phyloP scores from a whole-genome alignment of 768 basidiomycete species.

The Mycena alexandri region DNA sequence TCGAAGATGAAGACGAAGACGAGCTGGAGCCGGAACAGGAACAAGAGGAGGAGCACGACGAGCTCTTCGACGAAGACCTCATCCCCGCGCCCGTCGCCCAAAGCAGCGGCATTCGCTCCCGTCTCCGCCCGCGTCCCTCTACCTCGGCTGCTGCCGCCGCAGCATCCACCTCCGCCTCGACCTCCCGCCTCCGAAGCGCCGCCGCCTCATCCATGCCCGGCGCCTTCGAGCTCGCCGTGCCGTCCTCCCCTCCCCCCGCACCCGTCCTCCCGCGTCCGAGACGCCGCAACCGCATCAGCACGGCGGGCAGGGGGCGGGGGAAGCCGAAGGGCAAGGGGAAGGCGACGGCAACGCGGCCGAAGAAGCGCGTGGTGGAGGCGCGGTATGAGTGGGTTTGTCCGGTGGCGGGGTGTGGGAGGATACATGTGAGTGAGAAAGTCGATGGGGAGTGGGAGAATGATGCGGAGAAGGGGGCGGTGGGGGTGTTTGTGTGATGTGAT shows the following conservation, averaged over 20 bases:
- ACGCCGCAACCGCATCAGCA: too few relatives aligned
- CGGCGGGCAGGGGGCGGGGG: too few relatives aligned
- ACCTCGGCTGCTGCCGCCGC: background rate
- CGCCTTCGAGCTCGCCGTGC: conserved; percentile 27
- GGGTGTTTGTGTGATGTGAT: conserved; percentile 56
- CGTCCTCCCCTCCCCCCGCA: conserved; percentile 13
- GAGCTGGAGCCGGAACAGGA: too few relatives aligned
- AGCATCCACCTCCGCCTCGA: too few relatives aligned
- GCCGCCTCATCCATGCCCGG: background rate
- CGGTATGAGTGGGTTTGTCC: conserved; percentile 76
- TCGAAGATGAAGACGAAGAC: conserved; percentile 34
- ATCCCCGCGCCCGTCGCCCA: conserved; percentile 28
- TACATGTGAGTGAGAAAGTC: conserved; percentile 70
- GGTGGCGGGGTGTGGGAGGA: conserved; percentile 64
- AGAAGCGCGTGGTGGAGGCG: conserved; percentile 59
- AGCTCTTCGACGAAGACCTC: conserved; percentile 32
- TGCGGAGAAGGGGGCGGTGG: conserved; percentile 46
- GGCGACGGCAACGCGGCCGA: conserved; percentile 41
- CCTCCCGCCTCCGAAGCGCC: too few relatives aligned
- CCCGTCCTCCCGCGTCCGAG: background rate
- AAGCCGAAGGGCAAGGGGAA: conserved; percentile 27
- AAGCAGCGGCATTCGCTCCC: conserved; percentile 67
- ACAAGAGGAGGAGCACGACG: conserved; percentile 33
- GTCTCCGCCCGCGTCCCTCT: conserved; percentile 62
- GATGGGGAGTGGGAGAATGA: conserved; percentile 65